Percentiles rank a stretch among this genome's conserved stretches.
Evolutionary conservation across 345 rosid genomes (phyloP).

Genomic region (Ceriops zippeliana): DNA sequence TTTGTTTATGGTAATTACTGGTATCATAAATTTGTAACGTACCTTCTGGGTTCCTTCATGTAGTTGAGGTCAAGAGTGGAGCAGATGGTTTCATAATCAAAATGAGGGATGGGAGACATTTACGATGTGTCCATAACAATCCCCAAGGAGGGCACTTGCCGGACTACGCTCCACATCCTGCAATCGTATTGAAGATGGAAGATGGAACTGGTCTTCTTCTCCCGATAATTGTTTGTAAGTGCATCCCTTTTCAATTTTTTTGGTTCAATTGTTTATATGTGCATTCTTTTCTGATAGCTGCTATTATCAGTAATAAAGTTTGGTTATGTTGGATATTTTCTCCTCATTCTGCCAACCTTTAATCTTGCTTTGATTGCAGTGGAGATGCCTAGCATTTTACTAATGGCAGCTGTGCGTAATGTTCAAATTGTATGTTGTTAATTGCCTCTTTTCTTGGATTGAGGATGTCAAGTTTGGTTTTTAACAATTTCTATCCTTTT

Average conservation of each 20-base stretch:
- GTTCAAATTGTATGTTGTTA: slow-evolving; percentile 64
- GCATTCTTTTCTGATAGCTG: slow-evolving; percentile 11
- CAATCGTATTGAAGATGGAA: slow-evolving; percentile 96
- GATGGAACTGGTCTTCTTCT: slow-evolving; percentile 97
- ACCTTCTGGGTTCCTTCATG: slow-evolving; percentile 10
- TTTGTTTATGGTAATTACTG: not conserved
- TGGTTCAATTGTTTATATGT: slow-evolving; percentile 64
- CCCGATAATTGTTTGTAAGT: slow-evolving; percentile 90
- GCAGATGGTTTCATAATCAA: slow-evolving; percentile 84
- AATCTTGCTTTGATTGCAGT: slow-evolving; percentile 47
- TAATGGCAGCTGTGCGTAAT: slow-evolving; percentile 91
- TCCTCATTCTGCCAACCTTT: not conserved
- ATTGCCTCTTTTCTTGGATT: not conserved
- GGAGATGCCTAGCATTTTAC: slow-evolving; percentile 96
- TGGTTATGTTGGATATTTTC: not conserved
- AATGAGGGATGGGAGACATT: slow-evolving; percentile 93
- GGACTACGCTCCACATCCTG: slow-evolving; percentile 89
- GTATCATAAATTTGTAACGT: not conserved
- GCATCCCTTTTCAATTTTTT: slow-evolving; percentile 11
- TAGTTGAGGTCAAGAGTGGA: slow-evolving; percentile 94
- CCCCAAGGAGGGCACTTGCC: slow-evolving; percentile 86
- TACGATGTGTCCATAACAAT: slow-evolving; percentile 82
- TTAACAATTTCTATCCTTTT: slow-evolving; percentile 3
- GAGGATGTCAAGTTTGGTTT: slow-evolving; percentile 10
- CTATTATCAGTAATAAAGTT: not conserved